Conservation (phyloP, 495 filamentous ascomycete genomes). For the Penicillium canescens region DNA sequence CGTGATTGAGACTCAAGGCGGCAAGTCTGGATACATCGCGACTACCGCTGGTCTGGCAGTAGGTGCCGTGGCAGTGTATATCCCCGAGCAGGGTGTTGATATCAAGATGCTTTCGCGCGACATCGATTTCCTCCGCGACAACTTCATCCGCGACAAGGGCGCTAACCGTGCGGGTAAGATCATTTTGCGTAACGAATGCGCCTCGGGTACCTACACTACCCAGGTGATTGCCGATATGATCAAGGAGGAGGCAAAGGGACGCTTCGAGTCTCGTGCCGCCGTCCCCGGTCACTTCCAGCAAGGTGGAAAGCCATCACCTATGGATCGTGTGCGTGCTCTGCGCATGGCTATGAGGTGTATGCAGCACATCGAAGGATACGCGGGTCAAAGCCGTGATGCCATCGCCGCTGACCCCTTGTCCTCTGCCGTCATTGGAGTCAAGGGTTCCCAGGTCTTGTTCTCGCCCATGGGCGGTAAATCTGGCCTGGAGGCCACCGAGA, state of each 20-base stretch:
- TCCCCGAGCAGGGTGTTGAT: conserved; percentile 93
- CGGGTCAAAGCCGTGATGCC: conserved; percentile 61
- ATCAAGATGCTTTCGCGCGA: conserved; percentile 90
- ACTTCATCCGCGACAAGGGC: conserved; percentile 83
- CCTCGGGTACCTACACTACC: conserved; percentile 85
- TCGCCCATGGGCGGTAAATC: conserved; percentile 65
- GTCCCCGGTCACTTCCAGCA: conserved; percentile 98
- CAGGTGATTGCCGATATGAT: conserved; percentile 95
- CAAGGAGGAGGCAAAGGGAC: conserved; percentile 84
- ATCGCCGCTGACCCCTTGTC: conserved; percentile 71
- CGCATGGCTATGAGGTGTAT: conserved; percentile 90
- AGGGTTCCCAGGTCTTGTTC: conserved; percentile 86
- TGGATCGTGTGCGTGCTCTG: conserved; percentile 93
- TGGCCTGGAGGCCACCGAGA: conserved; percentile 76
- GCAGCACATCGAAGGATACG: conserved; percentile 80
- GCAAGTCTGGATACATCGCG: conserved; percentile 90
- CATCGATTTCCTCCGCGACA: conserved; percentile 84
- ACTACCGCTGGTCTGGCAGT: conserved; percentile 86
- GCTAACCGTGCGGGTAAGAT: conserved; percentile 91
- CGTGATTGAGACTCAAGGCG: conserved; percentile 97
- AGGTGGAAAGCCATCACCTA: conserved; percentile 87
- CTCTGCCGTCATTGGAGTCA: conserved; percentile 84
- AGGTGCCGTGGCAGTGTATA: conserved; percentile 94
- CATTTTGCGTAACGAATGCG: conserved; percentile 91
- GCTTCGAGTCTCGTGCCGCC: conserved; percentile 90